Evolutionary conservation across 2,329 filamentous ascomycete genomes (phyloP), one percentile per base, ranked within the genome.

Genomic region (Monilinia fructicola): DNA sequence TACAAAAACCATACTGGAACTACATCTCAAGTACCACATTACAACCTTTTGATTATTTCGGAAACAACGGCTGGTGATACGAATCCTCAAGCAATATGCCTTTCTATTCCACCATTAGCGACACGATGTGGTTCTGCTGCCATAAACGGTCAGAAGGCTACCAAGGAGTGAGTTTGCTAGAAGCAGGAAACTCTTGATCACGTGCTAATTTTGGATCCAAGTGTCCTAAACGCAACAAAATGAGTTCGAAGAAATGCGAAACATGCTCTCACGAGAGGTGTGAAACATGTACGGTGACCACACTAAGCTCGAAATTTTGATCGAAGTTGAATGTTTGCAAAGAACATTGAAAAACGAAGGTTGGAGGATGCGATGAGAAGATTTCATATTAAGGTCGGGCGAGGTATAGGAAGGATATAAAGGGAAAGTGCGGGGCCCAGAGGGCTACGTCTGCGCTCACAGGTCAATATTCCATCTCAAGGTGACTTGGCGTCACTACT

Each of bases 81-180:
- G 31, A 26, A 3, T 40, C 5, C 2, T n/a, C 11, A 40, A 61
- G 40, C 42, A 50, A 50, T 3, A 61, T 61, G 58, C 58, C 58
- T 61, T 61, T 50, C n/a, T 50, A 21, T 50, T 61, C 44, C 16
- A 61, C 28, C 46, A 35, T 61, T 14, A 61, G 44, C 16, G 58
- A 61, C 14, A 61, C 58, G 16, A 61, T 61, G 58, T 61, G 58
- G 58, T 18, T 61, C 28, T 61, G 58, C 44, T 61, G 58, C 11
- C 1, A 61, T 26, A 40, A 14, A 1, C 9, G 4, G 31, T 38
- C 44, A 10, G 5, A 21, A 6, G 35, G 23, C n/a, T 26, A 21
- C 26, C 28, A 18, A 12, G 31, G 28, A 18, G 58, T 61, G 10
- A 40, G 44, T 50, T 38, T 40, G 4, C 14, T 50, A 21, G 18